Evolutionary conservation across 2,329 filamentous ascomycete species (phyloP).

Genomic region (Pestalotiopsis sp.): DNA sequence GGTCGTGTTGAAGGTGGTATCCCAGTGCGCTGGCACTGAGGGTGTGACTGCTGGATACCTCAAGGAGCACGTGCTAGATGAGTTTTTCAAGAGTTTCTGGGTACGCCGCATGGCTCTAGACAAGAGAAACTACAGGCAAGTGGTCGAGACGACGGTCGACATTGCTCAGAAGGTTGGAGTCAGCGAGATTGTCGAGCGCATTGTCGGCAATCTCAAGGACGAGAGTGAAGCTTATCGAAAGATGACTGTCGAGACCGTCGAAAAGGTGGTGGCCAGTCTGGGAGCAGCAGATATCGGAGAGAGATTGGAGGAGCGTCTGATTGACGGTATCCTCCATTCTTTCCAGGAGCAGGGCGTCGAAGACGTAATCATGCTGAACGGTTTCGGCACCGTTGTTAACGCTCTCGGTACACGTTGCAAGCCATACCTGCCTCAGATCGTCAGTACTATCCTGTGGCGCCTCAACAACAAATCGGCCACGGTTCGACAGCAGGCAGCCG

Average conservation of each 20-base stretch:
- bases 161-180: conserved; percentile 97
- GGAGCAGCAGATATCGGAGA: conserved; percentile 94
- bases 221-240: conserved; percentile 98
- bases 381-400: conserved; percentile 97
- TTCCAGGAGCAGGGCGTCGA: conserved; percentile 99
- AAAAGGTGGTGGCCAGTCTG: conserved; percentile 92
- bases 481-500: conserved; percentile 94
- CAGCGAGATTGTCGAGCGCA: conserved; percentile 88
- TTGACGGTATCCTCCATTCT: conserved; percentile 92
- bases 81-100: conserved; percentile 99
- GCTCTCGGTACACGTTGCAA: conserved; percentile 92
- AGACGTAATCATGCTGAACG: conserved; percentile 94
- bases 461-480: conserved; percentile 98
- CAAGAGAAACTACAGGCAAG: conserved; percentile 96
- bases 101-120: conserved; percentile 95
- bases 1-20: conserved; percentile 95
- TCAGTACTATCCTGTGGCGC: conserved; percentile 93
- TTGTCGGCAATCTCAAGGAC: conserved; percentile 95
- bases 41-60: conserved; percentile 94
- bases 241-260: conserved; percentile 98
- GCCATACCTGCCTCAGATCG: conserved; percentile 94
- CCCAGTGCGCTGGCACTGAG: conserved; percentile 91
- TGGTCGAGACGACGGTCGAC: conserved; percentile 97
- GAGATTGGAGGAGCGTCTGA: conserved; percentile 87
- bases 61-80: conserved; percentile 90